Conservation (phyloP, 1,284 basidiomycete species). For the Mycosarcoma mackinlayi region DNA sequence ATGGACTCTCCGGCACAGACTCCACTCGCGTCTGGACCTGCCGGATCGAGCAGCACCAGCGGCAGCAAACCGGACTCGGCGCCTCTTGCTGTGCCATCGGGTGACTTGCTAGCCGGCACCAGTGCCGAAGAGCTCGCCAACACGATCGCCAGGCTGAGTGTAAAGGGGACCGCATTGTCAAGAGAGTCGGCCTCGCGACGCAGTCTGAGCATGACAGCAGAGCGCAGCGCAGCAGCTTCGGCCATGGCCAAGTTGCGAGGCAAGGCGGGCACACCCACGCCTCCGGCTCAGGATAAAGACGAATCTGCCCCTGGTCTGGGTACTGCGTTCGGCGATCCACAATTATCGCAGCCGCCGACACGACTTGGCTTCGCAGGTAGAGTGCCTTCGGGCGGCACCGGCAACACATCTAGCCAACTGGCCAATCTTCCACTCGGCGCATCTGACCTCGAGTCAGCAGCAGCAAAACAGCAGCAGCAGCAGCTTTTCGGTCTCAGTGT, state of each 20-base stretch:
- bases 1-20: conserved; percentile 47
- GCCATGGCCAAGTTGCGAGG: conserved; percentile 46
- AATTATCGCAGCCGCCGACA: neutral
- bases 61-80: conserved; percentile 1
- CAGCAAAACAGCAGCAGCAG: conserved; percentile 12
- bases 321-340: conserved; percentile 9
- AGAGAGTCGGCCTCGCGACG: conserved; percentile 20
- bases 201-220: conserved; percentile 35
- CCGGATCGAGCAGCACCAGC: neutral
- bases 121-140: conserved; percentile 54
- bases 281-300: conserved; percentile 2
- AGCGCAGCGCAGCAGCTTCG: conserved; percentile 36
- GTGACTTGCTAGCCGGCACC: conserved; percentile 14
- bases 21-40: conserved; percentile 29
- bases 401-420: conserved; percentile 9
- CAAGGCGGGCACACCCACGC: conserved; percentile 16
- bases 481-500: conserved; percentile 17
- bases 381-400: neutral
- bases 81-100: neutral
- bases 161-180: conserved; percentile 47
- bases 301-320: neutral
- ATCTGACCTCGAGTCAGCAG: neutral
- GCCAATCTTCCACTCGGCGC: neutral
- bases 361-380: neutral
- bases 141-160: conserved; percentile 55